Conservation (phyloP, 192 early-diverging fungal genomes). For the Obelidium mucronatum region DNA sequence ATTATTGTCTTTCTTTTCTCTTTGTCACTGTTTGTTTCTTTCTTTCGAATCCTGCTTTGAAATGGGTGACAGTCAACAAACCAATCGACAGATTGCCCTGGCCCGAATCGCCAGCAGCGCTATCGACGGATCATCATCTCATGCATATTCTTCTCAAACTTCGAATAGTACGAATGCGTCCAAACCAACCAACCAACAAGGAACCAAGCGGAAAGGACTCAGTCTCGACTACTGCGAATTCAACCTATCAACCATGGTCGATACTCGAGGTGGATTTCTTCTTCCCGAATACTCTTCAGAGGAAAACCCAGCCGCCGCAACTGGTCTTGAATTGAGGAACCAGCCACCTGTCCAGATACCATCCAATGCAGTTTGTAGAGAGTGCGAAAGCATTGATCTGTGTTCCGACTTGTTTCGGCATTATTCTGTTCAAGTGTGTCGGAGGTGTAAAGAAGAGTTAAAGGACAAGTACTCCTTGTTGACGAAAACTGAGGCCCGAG, state of each 20-base stretch:
- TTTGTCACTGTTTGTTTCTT: no score
- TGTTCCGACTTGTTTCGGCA: slow-evolving; percentile 75
- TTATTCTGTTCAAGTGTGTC: slow-evolving; percentile 80
- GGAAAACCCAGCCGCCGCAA: neutral
- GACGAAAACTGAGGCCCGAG: slow-evolving; percentile 91
- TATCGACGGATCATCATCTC: neutral
- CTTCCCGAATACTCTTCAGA: slow-evolving; percentile 49
- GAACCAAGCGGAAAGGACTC: slow-evolving; percentile 28
- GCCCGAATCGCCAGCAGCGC: neutral
- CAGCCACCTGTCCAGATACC: neutral
- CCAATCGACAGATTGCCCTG: neutral
- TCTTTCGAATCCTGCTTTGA: no score
- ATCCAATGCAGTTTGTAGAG: slow-evolving; percentile 26
- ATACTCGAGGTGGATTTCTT: slow-evolving; percentile 89
- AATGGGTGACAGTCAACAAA: no score
- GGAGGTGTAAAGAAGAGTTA: slow-evolving; percentile 72
- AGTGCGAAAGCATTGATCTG: slow-evolving; percentile 86
- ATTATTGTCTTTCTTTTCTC: no score
- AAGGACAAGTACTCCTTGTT: slow-evolving; percentile 93
- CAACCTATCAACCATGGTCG: slow-evolving; percentile 85
- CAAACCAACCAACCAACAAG: neutral
- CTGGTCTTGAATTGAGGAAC: neutral
- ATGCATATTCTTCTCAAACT: neutral
- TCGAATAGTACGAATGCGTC: neutral
- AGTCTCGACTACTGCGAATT: slow-evolving; percentile 76